Percentiles rank a stretch among this genome's conserved stretches.
These are phyloP conservation scores for Globisporangium iwayamae DNA, from an alignment of 352 stramenopile genomes.

Conservation along the genomic window DNA sequence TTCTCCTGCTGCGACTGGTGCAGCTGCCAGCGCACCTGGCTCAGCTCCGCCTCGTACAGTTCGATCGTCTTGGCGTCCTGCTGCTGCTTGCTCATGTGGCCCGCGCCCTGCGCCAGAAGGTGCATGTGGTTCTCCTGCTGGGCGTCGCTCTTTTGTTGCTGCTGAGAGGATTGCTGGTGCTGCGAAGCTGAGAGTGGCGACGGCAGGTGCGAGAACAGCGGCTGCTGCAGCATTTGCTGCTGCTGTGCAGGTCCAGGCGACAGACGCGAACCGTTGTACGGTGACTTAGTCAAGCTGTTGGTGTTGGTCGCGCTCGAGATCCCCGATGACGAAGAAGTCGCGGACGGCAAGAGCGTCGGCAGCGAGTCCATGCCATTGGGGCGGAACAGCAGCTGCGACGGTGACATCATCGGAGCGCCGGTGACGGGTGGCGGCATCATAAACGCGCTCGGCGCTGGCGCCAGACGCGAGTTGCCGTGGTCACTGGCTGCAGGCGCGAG, in stretches of 20 bases:
- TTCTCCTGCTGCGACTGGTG: conserved; percentile 77
- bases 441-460: conserved; percentile 17
- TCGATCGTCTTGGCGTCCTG: conserved; percentile 38
- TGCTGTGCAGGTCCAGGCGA: conserved; percentile 12
- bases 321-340: conserved; percentile 9
- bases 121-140: conserved; percentile 59
- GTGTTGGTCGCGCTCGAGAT: conserved; percentile 10
- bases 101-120: conserved; percentile 51
- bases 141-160: conserved; percentile 10
- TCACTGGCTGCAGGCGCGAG: background rate
- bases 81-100: conserved; percentile 63
- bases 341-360: conserved; percentile 50
- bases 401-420: conserved; percentile 24
- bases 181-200: conserved; percentile 17
- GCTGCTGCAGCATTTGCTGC: conserved; percentile 19
- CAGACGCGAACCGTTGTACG: conserved; percentile 19
- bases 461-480: conserved; percentile 16
- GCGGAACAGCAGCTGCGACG: conserved; percentile 39
- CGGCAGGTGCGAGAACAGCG: conserved; percentile 45
- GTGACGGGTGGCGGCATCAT: conserved; percentile 11
- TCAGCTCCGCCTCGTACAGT: conserved; percentile 65
- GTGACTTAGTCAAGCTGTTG: conserved; percentile 18
- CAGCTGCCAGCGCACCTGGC: conserved; percentile 60
- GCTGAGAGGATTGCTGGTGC: conserved; percentile 5
- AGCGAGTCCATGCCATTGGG: conserved; percentile 37